Base-by-base conservation (phyloP, 2,329 filamentous ascomycete species). In the Talaromyces verruculosus region DNA sequence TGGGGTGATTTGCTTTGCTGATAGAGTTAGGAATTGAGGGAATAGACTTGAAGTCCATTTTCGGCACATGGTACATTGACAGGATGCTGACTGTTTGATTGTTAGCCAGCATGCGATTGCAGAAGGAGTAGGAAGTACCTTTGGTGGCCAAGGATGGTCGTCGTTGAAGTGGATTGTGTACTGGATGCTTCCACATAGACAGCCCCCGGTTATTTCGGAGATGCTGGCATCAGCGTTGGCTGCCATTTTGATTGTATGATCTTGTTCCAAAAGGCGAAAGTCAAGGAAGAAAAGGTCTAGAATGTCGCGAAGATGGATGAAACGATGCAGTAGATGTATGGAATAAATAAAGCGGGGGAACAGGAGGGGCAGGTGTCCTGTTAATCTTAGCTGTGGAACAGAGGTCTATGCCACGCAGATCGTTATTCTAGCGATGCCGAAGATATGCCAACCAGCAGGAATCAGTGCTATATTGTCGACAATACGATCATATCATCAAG, bases 91-190 rank as follows among this genome's bases (percentile, higher is more conserved):
- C 53, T 57, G n/a, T 57, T 25, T 35, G 30, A 35, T 13, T 22
- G 30, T 57, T 33, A 53, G 49, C 13, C 3, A 6, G 19, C 19
- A 25, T 22, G 4, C 19, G 15, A 33, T n/a, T 17, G 8, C 19
- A 35, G 15, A 4, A 13, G 30, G n/a, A 19, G 4, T 10, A 5
- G 51, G 25, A 15, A 22, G 4, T 51, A 57, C 53, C 19, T 57
- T 57, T 25, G 53, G 53, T 22, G 53, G 53, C 53, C 53, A 57
- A 3, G 53, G 53, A 57, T 57, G 53, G 53, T 57, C 53, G 19
- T 22, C 17, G 33, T 37, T 37, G 53, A 57, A 57, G n/a, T 25
- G 53, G n/a, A 57, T 57, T 25, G 30, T 57, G 53, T 57, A 57
- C 10, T 8, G 53, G 33, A 57, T 39, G n/a, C 53, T 37, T 37